Evolutionary conservation across 2,329 filamentous ascomycete genomes (phyloP), one percentile per base, ranked within the genome.

Genomic region (Diaporthe sp.): DNA sequence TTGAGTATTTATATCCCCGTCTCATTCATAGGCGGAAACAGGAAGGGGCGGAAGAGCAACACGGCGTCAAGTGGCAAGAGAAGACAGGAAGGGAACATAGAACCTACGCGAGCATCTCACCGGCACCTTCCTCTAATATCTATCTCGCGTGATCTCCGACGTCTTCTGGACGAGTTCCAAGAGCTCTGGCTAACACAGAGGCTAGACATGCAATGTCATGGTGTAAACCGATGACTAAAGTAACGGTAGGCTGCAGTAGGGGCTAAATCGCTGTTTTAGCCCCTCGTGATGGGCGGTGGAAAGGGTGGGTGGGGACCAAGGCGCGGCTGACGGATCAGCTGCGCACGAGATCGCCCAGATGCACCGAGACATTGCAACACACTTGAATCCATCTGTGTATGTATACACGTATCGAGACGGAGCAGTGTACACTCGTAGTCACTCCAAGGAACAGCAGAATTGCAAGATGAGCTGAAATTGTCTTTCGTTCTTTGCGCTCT

Each of bases 241-340:
- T 10, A 28, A 22, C 20, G 31, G 65, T 39, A 42, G 65, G 47
- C 13, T 68, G 65, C 65, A 68, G 44, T 55, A 68, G 65, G 31
- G 63, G 22, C 37, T 39, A 53, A 8, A 28, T 53, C 1, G 77
- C 80, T 2, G 77, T 73, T 34, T 71, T 67, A n/a, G 75, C 72
- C 7, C 76, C 51, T 72, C 51, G 70, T 72, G 70, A 72, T 34
- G n/a, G 68, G 5, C 34, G 20, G n/a, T 49, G 44, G 44, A 20
- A 68, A 39, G 47, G n/a, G 65, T 42, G 47, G n/a, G 65, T 53
- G 70, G 55, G 22, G 55, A 60, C 51, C 39, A 31, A 58, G 17
- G 20, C 34, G 34, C 65, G 47, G 65, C 65, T 53, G 47, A 68
- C 47, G 31, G 31, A 68, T 53, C 65, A 68, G 65, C 65, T 68